Conservation (phyloP, 192 early-diverging fungal species). For the Umbelopsis sp. region DNA sequence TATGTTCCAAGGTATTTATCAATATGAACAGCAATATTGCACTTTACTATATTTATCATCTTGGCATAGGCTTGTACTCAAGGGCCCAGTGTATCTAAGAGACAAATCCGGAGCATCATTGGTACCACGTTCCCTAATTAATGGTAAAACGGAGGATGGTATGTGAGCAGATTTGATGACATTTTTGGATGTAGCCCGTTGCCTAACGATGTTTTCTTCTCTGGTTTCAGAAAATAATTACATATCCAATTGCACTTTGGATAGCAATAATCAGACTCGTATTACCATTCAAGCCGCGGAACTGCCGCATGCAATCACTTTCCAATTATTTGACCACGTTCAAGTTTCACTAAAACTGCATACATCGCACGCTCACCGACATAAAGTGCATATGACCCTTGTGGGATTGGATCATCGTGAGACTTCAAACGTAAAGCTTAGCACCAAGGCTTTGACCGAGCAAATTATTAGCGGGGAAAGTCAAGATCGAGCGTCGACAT, state of each 20-base stretch:
- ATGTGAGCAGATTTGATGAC: conserved; percentile 19
- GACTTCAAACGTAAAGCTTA: not conserved
- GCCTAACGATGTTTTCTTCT: not conserved
- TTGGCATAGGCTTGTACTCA: conserved; percentile 63
- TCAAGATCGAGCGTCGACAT: not conserved
- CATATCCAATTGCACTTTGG: conserved; percentile 41
- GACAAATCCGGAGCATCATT: conserved; percentile 57
- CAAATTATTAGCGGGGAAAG: conserved; percentile 29
- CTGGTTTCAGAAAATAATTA: conserved; percentile 24
- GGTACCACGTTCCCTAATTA: conserved; percentile 63
- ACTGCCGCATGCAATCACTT: conserved; percentile 44
- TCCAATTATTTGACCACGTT: conserved; percentile 68
- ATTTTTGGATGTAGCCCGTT: not conserved
- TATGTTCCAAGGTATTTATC: conserved; percentile 49
- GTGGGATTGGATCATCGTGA: conserved; percentile 48
- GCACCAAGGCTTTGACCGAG: conserved; percentile 28
- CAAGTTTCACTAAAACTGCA: conserved; percentile 60
- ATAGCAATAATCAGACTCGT: conserved; percentile 51
- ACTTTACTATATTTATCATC: conserved; percentile 15
- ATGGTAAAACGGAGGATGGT: conserved; percentile 47
- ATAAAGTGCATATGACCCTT: conserved; percentile 67
- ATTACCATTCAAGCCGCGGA: conserved; percentile 47
- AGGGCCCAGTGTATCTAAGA: conserved; percentile 69
- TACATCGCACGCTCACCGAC: conserved; percentile 61
- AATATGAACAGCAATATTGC: too few relatives aligned